Base-by-base conservation (phyloP, 2,329 filamentous ascomycete genomes). In the Teratosphaeriaceae sp. region DNA sequence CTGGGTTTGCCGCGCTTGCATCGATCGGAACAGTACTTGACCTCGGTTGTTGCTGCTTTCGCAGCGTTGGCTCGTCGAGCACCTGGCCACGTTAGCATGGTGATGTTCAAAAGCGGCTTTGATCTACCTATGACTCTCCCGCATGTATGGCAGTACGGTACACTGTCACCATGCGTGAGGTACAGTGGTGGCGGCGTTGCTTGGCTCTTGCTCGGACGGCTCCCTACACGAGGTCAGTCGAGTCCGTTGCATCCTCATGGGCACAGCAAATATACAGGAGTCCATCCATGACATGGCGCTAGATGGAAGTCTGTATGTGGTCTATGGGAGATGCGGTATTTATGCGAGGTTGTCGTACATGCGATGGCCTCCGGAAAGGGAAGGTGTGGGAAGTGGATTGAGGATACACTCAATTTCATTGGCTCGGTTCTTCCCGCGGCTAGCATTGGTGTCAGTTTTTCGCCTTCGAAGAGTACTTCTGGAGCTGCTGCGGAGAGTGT, bases 11-110 rank as follows among this genome's bases (percentile, higher is more conserved):
- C 66, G 24, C 65, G 66, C 16, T 74, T 66, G 50, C 77, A 81
- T 27, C 72, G 64, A 35, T 70, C 64, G 0, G 76, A 80, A 61
- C 78, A 80, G 63, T 79, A 81, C 48, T 77, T 79, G 23, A 69
- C 58, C 30, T 50, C 52, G 24, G 55, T 63, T 4, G 54, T 53
- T 3, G 53, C 50, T 1, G 59, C 53, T 15, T 53, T 59, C 31
- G 60, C 53, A 20, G 59, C 52, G n/a, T 59, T 54, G 5, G 59
- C 48, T 15, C 46, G 27, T 33, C 46, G 21, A 30, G 30, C 33
- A 12, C 49, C 52, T 48, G 31, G 24, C 59, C 8, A n/a, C 13
- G n/a, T 38, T 15, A 43, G 23, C 3, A 38, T 21, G 2, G 19
- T 23, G n/a, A 18, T 15, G 20, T 11, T 12, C 16, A 24, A 11